These are phyloP conservation scores for Neodidymelliopsis sp. DNA, from an alignment of 2,329 filamentous ascomycete species.

Conservation along the genomic window DNA sequence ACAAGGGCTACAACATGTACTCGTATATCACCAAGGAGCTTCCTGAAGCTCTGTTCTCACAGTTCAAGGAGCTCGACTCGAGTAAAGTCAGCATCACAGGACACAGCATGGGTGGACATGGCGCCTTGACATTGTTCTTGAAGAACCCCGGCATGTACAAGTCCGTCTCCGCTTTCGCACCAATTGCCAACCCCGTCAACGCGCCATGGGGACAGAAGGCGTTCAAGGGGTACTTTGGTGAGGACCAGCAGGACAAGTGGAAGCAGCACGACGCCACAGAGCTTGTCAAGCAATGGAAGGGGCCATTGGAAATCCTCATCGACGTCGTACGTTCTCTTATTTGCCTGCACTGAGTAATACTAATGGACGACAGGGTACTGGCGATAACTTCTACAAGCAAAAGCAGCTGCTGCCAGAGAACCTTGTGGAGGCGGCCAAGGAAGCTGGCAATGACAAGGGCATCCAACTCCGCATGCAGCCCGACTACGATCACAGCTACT, in stretches of 20 bases:
- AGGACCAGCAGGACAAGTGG: constrained; percentile 76
- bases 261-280: constrained; percentile 91
- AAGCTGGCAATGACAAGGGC: constrained; percentile 72
- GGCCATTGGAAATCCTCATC: constrained; percentile 78
- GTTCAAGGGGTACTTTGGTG: constrained; percentile 88
- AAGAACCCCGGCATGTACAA: constrained; percentile 91
- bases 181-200: constrained; percentile 83
- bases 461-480: constrained; percentile 84
- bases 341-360: background rate
- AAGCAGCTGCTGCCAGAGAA: constrained; percentile 94
- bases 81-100: constrained; percentile 82
- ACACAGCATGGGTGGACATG: constrained; percentile 97
- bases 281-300: constrained; percentile 78
- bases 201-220: constrained; percentile 97
- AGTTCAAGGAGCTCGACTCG: constrained; percentile 75
- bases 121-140: constrained; percentile 88
- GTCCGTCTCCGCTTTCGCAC: constrained; percentile 88
- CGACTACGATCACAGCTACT: constrained; percentile 97
- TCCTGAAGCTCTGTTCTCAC: constrained; percentile 75
- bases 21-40: constrained; percentile 89
- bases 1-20: constrained; percentile 89
- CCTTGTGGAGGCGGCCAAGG: constrained; percentile 79
- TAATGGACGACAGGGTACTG: constrained; percentile 71
- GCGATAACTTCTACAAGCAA: constrained; percentile 96
- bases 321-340: constrained; percentile 72